These are phyloP conservation scores for Kalmanozyma brasiliensis DNA, from an alignment of 1,284 basidiomycete species.

Conservation along the genomic window DNA sequence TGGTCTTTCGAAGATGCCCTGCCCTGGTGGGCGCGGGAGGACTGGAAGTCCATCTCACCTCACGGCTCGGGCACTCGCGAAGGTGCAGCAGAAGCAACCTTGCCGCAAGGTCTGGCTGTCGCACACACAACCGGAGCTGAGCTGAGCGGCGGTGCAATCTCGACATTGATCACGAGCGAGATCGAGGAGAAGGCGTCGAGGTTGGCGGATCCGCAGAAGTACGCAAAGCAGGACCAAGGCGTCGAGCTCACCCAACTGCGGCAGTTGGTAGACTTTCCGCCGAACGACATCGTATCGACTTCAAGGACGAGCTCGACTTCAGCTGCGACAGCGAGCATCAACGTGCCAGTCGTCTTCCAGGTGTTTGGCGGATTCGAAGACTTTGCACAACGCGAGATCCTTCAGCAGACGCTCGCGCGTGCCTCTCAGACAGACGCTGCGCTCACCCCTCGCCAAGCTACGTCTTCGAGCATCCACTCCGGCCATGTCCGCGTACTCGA, in stretches of 20 bases:
- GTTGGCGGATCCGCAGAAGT: slow-evolving; percentile 37
- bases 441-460: neutral
- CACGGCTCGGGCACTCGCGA: slow-evolving; percentile 7
- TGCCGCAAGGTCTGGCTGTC: slow-evolving; percentile 22
- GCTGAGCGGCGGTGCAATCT: slow-evolving; percentile 26
- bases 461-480: slow-evolving; percentile 50
- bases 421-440: neutral
- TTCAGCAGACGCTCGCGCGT: slow-evolving; percentile 31
- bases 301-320: slow-evolving; percentile 1
- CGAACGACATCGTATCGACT: neutral
- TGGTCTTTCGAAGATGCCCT: slow-evolving; percentile 65
- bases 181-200: slow-evolving; percentile 45
- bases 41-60: slow-evolving; percentile 46
- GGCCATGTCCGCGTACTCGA: slow-evolving; percentile 37
- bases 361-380: slow-evolving; percentile 60
- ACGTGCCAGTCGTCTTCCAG: slow-evolving; percentile 26
- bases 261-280: slow-evolving; percentile 29
- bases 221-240: slow-evolving; percentile 22
- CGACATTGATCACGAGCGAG: slow-evolving; percentile 39
- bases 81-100: slow-evolving; percentile 19
- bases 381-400: slow-evolving; percentile 55
- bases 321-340: slow-evolving; percentile 3
- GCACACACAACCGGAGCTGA: slow-evolving; percentile 26
- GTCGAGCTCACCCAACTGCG: slow-evolving; percentile 22
- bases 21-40: slow-evolving; percentile 65